Evolutionary conservation across 2,329 filamentous ascomycete genomes (phyloP).

Genomic region (Clonostachys byssicola): DNA sequence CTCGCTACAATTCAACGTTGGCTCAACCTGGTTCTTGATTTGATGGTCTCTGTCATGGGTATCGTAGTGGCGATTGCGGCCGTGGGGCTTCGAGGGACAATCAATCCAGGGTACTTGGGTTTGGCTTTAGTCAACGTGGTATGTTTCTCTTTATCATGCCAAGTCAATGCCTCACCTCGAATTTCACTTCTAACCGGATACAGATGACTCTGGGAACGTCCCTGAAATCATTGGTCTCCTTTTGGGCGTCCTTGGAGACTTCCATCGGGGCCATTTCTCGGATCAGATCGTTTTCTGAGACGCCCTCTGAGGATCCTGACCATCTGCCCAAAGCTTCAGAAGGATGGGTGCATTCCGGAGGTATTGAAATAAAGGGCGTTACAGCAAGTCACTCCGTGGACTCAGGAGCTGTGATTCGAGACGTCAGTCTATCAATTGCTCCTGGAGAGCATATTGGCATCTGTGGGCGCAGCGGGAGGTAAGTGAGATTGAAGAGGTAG

Average conservation of each 20-base stretch:
- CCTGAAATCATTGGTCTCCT: slow-evolving; percentile 13
- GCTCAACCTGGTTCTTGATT: slow-evolving; percentile 41
- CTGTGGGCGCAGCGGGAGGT: slow-evolving; percentile 23
- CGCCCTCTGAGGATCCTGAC: slow-evolving; percentile 10
- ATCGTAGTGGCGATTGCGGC: slow-evolving; percentile 39
- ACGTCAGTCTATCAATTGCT: slow-evolving; percentile 13
- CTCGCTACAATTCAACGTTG: slow-evolving; percentile 43
- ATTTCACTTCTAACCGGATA: slow-evolving; percentile 15
- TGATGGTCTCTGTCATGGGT: slow-evolving; percentile 41
- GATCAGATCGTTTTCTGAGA: slow-evolving; percentile 13
- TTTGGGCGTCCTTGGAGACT: slow-evolving; percentile 24
- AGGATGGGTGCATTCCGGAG: slow-evolving; percentile 5
- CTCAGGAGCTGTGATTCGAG: slow-evolving; percentile 6
- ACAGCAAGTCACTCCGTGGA: slow-evolving; percentile 17
- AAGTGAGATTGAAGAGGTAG: neutral
- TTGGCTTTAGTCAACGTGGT: slow-evolving; percentile 16
- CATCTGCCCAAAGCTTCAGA: slow-evolving; percentile 4
- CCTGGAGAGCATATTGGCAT: slow-evolving; percentile 21
- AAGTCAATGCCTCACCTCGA: neutral
- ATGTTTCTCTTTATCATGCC: slow-evolving; percentile 19
- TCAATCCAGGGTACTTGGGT: slow-evolving; percentile 20
- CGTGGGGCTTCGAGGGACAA: slow-evolving; percentile 15
- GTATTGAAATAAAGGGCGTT: slow-evolving; percentile 15
- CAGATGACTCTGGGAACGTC: slow-evolving; percentile 14
- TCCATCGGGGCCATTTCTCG: slow-evolving; percentile 16